These are phyloP conservation scores for Quillaja saponaria DNA, from an alignment of 306 rosid genomes.

Conservation along the genomic window DNA sequence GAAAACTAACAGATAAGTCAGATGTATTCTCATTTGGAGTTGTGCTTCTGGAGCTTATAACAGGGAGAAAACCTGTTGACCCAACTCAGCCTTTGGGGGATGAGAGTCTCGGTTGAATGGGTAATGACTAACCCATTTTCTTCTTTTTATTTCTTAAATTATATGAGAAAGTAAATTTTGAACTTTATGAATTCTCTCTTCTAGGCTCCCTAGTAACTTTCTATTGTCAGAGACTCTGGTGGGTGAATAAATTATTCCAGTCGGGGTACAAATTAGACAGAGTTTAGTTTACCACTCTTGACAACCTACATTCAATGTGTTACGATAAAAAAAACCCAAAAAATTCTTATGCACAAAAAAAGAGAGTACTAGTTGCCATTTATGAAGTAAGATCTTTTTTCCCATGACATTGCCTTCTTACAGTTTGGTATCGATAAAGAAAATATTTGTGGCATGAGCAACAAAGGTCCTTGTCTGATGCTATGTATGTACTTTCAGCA, in stretches of 20 bases:
- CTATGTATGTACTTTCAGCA: background rate
- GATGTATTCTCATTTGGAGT: slow-evolving; percentile 97
- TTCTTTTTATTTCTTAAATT: background rate
- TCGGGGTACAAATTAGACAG: background rate
- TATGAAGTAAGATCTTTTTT: background rate
- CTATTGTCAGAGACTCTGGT: slow-evolving; percentile 1
- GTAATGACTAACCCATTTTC: slow-evolving; percentile 46
- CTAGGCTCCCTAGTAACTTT: background rate
- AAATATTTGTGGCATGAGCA: background rate
- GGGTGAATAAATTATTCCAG: background rate
- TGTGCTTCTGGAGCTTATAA: slow-evolving; percentile 84
- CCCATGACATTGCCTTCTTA: background rate
- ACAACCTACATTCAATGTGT: no score
- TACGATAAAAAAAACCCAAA: no score
- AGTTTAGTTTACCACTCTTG: background rate
- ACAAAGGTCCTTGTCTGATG: background rate
- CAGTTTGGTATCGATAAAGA: slow-evolving; percentile 10
- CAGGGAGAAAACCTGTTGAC: slow-evolving; percentile 90
- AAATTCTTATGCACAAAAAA: background rate
- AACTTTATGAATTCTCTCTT: background rate
- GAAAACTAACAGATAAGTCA: slow-evolving; percentile 90
- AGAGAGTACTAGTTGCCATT: background rate
- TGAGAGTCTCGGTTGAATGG: slow-evolving; percentile 99
- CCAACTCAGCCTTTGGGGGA: slow-evolving; percentile 78
- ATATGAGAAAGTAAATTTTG: background rate